phyloP scores from a whole-genome alignment of 116 monocot genomes.

The Dioscorea cayenensis region DNA sequence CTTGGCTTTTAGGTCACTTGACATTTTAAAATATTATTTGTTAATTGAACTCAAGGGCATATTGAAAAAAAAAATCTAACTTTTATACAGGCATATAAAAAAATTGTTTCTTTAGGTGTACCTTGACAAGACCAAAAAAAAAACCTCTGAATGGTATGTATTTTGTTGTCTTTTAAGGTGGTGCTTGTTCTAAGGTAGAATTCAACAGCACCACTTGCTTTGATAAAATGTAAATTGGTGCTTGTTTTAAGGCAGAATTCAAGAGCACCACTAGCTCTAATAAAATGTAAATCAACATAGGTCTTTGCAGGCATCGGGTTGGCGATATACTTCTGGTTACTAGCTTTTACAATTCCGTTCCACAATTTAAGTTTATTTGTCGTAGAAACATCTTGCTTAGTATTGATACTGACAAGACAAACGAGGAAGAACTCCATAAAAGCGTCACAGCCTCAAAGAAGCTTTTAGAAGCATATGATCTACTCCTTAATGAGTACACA shows the following conservation, averaged over 20 bases:
- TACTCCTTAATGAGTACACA: constrained; percentile 37
- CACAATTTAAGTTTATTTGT: constrained; percentile 46
- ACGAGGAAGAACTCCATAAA: constrained; percentile 48
- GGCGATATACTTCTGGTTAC: constrained; percentile 42
- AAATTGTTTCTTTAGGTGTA: too few relatives aligned
- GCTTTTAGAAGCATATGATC: constrained; percentile 21
- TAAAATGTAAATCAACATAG: constrained; percentile 7
- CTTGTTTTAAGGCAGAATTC: not conserved
- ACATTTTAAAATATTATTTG: too few relatives aligned
- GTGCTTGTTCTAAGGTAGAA: not conserved
- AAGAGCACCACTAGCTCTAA: not conserved
- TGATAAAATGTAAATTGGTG: not conserved
- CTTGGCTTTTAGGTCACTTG: too few relatives aligned
- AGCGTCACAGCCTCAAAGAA: constrained; percentile 24
- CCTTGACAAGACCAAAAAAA: too few relatives aligned
- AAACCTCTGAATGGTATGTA: too few relatives aligned
- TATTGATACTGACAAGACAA: constrained; percentile 45
- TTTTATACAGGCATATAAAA: too few relatives aligned
- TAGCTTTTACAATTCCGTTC: constrained; percentile 35
- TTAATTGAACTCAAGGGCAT: too few relatives aligned
- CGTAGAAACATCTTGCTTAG: constrained; percentile 44
- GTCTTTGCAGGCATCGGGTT: constrained; percentile 40
- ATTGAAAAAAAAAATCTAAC: too few relatives aligned
- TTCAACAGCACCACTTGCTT: not conserved
- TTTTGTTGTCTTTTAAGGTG: too few relatives aligned